A percentile compares a stretch with the other conserved stretches of the same genome.
Evolutionary conservation across 108 stramenopile genomes (phyloP).

Genomic region (Skeletonema tropicum): DNA sequence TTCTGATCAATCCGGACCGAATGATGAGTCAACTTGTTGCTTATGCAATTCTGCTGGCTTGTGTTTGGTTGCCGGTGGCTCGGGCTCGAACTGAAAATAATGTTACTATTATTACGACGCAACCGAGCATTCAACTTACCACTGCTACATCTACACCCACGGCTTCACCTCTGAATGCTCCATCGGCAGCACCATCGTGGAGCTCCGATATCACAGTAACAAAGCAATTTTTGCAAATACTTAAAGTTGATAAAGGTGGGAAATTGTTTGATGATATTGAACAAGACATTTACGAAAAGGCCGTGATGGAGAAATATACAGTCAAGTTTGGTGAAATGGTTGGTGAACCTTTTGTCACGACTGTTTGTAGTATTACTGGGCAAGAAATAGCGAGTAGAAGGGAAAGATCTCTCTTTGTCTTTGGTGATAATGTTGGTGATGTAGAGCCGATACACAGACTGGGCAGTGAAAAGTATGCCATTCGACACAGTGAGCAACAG

Average conservation of each 20-base stretch:
- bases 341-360: constrained; percentile 10
- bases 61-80: background rate
- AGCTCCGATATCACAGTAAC: background rate
- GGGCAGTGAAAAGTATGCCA: background rate
- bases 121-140: background rate
- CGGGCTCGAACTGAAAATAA: background rate
- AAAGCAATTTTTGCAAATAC: constrained; percentile 8
- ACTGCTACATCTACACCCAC: background rate
- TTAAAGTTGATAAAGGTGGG: constrained; percentile 3
- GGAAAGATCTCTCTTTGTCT: background rate
- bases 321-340: constrained; percentile 8
- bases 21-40: background rate
- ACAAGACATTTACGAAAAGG: constrained; percentile 9
- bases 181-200: constrained; percentile 26
- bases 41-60: background rate
- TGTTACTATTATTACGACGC: no score
- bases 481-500: background rate
- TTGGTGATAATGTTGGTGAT: background rate
- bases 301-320: constrained; percentile 36
- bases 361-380: constrained; percentile 3
- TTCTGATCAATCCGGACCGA: no score
- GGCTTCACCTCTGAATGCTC: background rate
- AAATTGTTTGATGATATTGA: constrained; percentile 15
- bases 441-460: constrained; percentile 4
- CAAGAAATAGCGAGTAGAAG: constrained; percentile 15